These are phyloP conservation scores for Phytopythium montanum DNA, from an alignment of 352 stramenopile genomes.

Conservation along the genomic window DNA sequence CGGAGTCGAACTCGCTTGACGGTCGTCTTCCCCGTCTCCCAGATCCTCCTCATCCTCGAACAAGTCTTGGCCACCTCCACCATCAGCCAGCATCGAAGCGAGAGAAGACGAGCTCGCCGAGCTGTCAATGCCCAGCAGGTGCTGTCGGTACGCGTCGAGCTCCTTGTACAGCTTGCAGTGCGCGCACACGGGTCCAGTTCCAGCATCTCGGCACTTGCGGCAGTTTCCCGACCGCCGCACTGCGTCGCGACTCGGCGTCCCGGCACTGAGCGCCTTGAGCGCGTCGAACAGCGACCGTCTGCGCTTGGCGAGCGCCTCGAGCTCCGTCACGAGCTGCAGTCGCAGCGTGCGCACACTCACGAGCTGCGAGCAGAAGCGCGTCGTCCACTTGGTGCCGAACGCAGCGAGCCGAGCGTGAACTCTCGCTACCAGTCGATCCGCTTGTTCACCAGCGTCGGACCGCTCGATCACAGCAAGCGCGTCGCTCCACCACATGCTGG, in stretches of 20 bases:
- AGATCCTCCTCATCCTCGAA: conserved; percentile 14
- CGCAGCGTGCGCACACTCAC: conserved; percentile 36
- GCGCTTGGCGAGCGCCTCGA: conserved; percentile 37
- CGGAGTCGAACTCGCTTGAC: background rate
- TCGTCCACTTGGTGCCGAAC: conserved; percentile 43
- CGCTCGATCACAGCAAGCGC: conserved; percentile 33
- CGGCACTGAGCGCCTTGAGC: conserved; percentile 37
- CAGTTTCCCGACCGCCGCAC: conserved; percentile 69
- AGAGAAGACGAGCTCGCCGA: conserved; percentile 4
- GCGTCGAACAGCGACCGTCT: conserved; percentile 25
- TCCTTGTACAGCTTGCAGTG: conserved; percentile 73
- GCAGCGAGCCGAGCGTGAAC: conserved; percentile 40
- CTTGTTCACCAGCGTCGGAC: conserved; percentile 11
- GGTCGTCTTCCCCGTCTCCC: conserved; percentile 11
- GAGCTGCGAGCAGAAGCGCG: conserved; percentile 42
- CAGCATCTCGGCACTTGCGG: conserved; percentile 47
- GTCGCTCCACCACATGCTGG: conserved; percentile 43
- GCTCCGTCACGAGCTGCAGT: conserved; percentile 47
- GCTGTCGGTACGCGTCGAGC: conserved; percentile 45
- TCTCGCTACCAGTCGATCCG: conserved; percentile 28
- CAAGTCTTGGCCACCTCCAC: background rate
- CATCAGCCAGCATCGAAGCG: conserved; percentile 5
- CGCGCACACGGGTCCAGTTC: conserved; percentile 49
- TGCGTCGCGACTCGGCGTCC: conserved; percentile 32
- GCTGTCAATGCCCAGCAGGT: conserved; percentile 54